These are phyloP conservation scores for Acanthamoeba culbertsoni DNA, from an alignment of 208 protist genomes.

Conservation along the genomic window DNA sequence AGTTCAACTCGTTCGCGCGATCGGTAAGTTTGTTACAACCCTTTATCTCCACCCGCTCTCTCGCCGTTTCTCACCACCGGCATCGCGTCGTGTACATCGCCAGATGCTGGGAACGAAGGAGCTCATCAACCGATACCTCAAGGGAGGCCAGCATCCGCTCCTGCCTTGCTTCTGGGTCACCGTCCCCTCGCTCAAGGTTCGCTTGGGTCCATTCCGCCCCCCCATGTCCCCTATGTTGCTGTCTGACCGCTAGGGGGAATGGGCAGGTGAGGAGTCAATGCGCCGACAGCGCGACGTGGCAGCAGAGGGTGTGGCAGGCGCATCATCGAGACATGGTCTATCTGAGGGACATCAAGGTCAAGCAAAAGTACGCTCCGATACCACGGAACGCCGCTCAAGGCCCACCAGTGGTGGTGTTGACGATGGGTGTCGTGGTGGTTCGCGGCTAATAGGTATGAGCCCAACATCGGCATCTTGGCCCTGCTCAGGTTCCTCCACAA, in stretches of 20 bases:
- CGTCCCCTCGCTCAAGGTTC: conserved; percentile 24
- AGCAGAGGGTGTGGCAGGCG: conserved; percentile 9
- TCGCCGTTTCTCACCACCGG: not conserved
- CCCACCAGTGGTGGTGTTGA: too few relatives aligned
- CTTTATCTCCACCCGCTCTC: too few relatives aligned
- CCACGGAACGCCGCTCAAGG: too few relatives aligned
- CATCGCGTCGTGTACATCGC: not conserved
- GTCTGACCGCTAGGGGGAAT: not conserved
- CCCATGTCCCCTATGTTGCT: not conserved
- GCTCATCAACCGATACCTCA: conserved; percentile 19
- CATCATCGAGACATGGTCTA: not conserved
- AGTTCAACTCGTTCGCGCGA: not conserved
- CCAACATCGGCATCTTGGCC: not conserved
- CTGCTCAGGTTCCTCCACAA: conserved; percentile 15
- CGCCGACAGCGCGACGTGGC: not conserved
- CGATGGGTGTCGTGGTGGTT: too few relatives aligned
- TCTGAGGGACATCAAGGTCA: not conserved
- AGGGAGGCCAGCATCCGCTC: conserved; percentile 8
- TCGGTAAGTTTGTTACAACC: not conserved
- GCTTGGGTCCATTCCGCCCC: not conserved
- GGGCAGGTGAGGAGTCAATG: not conserved
- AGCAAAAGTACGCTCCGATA: not conserved
- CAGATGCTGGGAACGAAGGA: conserved; percentile 17
- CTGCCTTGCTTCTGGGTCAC: conserved; percentile 52
- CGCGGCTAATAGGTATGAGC: conserved; percentile 30